Base-by-base conservation (phyloP, 768 basidiomycete genomes). In the Rhodosporidiobolus sp. region DNA sequence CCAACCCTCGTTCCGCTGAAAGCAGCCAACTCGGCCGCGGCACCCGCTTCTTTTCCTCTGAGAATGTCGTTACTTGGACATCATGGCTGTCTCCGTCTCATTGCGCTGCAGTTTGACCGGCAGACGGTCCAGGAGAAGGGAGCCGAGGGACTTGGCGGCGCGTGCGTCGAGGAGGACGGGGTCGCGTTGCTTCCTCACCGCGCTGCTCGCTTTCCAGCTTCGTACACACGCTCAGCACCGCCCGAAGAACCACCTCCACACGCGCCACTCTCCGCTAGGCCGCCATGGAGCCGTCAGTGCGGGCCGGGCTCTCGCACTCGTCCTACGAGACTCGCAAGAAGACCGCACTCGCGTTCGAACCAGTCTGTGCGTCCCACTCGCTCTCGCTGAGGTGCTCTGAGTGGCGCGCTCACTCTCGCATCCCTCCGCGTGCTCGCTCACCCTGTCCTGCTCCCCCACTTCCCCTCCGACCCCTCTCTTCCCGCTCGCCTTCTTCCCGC, bases 321-420 rank as follows among this genome's bases (percentile, higher is more conserved):
- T 17, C 35, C 26, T 67, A 67, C 32, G 66, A 72, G 38, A 45
- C 38, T 0, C 61, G 71, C 24, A 67, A 67, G 48, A 53, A 53
- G 28, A 46, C 66, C 17, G 63, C 71, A 0, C 62, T 72, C 24
- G 56, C 53, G 50, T 49, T 64, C 32, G 71, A 67, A n/a, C 57
- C 66, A 2, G 28, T 53, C 17, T 45, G 71, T 72, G 11, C 30
- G 71, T 60, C 28, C 35, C n/a, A 3, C 8, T 14, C 53, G 22
- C 34, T 32, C 48, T 17, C n/a, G 2, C 52, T 35, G 32, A 20
- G 14, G 38, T 17, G 3, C 55, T 24, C 26, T 12, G 35, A n/a
- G 20, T 16, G 38, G 26, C 12, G 5, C 24, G 14, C 22, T 43
- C 54, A 38, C 43, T 19, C 26, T 6, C 38, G 19, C 22, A 4